Base-by-base conservation (phyloP, 805 yeast species). In the Saccharomycopsis oosterbeekiorum region DNA sequence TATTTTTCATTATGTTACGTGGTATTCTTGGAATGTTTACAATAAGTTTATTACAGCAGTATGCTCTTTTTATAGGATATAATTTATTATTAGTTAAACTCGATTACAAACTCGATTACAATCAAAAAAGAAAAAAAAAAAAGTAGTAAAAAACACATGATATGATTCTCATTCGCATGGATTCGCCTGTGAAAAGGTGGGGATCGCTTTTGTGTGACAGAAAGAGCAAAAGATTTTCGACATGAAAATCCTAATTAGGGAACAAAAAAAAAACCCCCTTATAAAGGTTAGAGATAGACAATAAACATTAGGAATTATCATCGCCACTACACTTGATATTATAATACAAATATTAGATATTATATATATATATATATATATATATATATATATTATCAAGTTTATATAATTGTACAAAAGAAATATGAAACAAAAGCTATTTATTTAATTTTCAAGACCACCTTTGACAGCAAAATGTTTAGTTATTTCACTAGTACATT, bases 401-500 rank as follows among this genome's bases (percentile, higher is more conserved):
- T 6, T 34, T 55, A 55, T 37, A 39, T 21, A 56, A 56, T 39
- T 37, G 34, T 36, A 55, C 47, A 40, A 37, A 55, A 19, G 17
- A 17, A 10, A 42, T 29, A 43, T 15, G 19, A 42, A 47, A 59
- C 24, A 19, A 41, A 42, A 15, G 1, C 15, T 21, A 29, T 34
- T 19, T 17, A 29, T 47, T 59, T 67, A 70, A 40, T 70, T 64
- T 58, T 76, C 74, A 68, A 81, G 76, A 69, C 81, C 81, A 67
- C 81, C 79, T 68, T 82, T 82, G 59, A 80, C 76, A 55, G 85
- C 84, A 70, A 80, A 78, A 65, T 85, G 78, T 74, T 85, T 86
- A 64, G 84, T 78, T 68, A 82, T 78, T 68, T 84, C 88, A 65
- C 83, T 79, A 61, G 85, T 84, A 63, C 89, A 85, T 70, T 80